Evolutionary conservation across 495 filamentous ascomycete species (phyloP).

Genomic region (Xylaria acuta): DNA sequence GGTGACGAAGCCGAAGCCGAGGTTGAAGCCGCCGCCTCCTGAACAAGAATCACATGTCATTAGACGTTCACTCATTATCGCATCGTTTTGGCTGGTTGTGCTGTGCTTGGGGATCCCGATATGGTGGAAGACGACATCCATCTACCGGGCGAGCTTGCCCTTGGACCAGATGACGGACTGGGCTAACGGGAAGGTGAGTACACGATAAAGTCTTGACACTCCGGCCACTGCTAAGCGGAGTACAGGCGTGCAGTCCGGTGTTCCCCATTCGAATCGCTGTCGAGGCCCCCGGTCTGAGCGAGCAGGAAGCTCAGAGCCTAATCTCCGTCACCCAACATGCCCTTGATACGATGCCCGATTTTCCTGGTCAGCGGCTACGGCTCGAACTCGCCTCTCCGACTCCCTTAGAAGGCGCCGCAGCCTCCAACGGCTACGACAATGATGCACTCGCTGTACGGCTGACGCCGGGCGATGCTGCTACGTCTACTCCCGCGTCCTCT

Average conservation of each 20-base stretch:
- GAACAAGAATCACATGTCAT: conserved; percentile 73
- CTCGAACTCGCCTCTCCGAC: conserved; percentile 61
- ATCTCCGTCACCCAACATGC: conserved; percentile 86
- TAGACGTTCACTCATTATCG: conserved; percentile 73
- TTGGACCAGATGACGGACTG: conserved; percentile 87
- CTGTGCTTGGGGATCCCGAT: conserved; percentile 85
- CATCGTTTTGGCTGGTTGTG: conserved; percentile 91
- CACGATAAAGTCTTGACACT: neutral
- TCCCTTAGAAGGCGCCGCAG: conserved; percentile 39
- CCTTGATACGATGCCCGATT: conserved; percentile 88
- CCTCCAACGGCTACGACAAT: conserved; percentile 25
- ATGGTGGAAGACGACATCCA: conserved; percentile 97
- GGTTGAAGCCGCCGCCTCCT: conserved; percentile 67
- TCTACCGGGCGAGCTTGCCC: conserved; percentile 86
- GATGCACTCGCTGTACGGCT: conserved; percentile 73
- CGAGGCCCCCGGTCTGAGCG: conserved; percentile 70
- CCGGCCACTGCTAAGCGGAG: conserved; percentile 2
- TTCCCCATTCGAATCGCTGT: conserved; percentile 86
- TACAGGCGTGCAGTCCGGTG: conserved; percentile 81
- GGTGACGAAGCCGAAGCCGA: neutral
- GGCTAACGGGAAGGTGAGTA: conserved; percentile 85
- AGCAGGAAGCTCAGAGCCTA: conserved; percentile 75
- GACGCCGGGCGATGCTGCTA: conserved; percentile 64
- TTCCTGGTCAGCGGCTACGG: conserved; percentile 86
- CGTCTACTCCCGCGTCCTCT: conserved; percentile 49